Base-by-base conservation (phyloP, 208 protist species). In the Crithidia fasciculata region DNA sequence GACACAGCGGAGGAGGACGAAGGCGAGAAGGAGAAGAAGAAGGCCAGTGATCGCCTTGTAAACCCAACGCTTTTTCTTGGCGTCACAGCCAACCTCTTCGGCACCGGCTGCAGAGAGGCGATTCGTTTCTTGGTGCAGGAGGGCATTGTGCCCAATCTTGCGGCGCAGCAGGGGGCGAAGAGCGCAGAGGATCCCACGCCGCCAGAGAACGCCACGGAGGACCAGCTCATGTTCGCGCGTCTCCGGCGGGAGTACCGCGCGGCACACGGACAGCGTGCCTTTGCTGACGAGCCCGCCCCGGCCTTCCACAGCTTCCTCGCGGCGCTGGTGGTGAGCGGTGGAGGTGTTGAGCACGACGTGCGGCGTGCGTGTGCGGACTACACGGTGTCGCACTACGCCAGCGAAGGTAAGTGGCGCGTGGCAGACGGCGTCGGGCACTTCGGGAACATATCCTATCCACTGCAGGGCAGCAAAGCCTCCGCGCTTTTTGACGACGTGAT, bases 271-370 rank as follows among this genome's bases (percentile, higher is more conserved):
- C 36, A n/a, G 16, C 60, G 49, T 5, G 50, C 76, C 45, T 41
- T 60, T 61, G 41, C 62, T 8, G 70, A 84, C 49, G 76, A 82
- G 15, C 66, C 69, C 44, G 36, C 47, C 8, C 66, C 68, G 18
- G 8, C 45, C 2, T 74, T 80, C 43, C 74, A 59, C 54, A 84
- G 79, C 60, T 90, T 91, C 67, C 62, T 90, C 64, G 71, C 80
- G 57, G 78, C 78, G 7, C 16, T 97, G 10, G 92, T 98, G 18
- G 77, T 94, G 54, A 90, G 88, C 66, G 94, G 92, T 15, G 94
- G 94, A 37, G 94, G 86, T 9, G 84, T 96, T 58, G 94, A 98
- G 80, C 89, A 95, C 66, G 94, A 98, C 61, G 77, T 98, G 60
- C 86, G 90, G 40, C 88, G 88, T 18, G 82, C 89, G 3, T 95